Base-by-base conservation (phyloP, 2,329 filamentous ascomycete genomes). In the Aspergillus cejpii region DNA sequence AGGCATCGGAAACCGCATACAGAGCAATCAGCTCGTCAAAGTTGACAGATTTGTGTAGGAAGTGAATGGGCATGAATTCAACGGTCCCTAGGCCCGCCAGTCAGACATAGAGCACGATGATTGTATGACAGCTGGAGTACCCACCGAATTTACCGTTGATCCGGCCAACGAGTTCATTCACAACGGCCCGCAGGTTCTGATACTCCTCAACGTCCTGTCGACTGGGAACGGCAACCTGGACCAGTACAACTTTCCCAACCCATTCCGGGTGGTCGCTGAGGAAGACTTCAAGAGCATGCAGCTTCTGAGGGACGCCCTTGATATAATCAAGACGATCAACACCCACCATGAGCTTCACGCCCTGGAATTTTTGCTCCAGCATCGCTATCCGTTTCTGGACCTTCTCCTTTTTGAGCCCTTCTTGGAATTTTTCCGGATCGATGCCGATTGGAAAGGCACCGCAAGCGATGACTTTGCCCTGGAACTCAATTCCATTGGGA, bases 271-370 rank as follows among this genome's bases (percentile, higher is more conserved):
- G 89, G 61, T 97, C 91, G 0, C 89, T 94, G 24, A 98, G 74
- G 73, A 98, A 97, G 3, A 97, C 88, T 67, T 98, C 92, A 33
- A 97, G 80, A 1, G 92, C 91, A 61, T 97, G 92, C 7, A 98
- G 75, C 67, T 98, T 98, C 69, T 98, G 92, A 0, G 92, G 92
- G 7, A 98, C 90, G 51, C 92, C 92, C 72, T 97, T 97, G 80
- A 97, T 97, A 70, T 98, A 97, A 69, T 98, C 92, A 40, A 97
- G 78, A 39, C 92, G 86, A 66, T 98, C 92, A 41, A 97, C 92
- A 51, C 92, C 91, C 28, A 97, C 91, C 58, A 98, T 94, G 53
- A 97, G 79, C 72, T 96, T 96, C 58, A 95, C 87, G 37, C 90
- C 91, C 54, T 94, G 85, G 61, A 97, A 98, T 68, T 95, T 96